A percentile compares a stretch with the other conserved stretches of the same genome.
phyloP scores from a whole-genome alignment of 2,329 filamentous ascomycete genomes.

The Harringtonia aguacate region DNA sequence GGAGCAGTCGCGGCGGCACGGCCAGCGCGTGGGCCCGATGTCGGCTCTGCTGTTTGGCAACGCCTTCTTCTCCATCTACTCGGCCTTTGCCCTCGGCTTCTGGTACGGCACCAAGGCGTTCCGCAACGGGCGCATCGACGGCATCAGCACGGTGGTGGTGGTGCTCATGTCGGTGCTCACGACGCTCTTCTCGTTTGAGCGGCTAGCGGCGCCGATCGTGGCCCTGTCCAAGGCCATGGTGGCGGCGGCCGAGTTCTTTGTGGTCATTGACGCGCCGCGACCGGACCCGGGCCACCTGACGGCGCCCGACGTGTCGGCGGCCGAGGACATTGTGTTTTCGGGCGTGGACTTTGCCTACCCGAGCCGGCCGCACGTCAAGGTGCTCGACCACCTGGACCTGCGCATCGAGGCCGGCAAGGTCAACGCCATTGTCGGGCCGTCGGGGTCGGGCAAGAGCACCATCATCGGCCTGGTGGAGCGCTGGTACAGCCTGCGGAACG shows the following conservation, averaged over 20 bases:
- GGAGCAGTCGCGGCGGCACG: constrained; percentile 39
- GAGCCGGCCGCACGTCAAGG: constrained; percentile 49
- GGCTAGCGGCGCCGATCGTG: constrained; percentile 47
- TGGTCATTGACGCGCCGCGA: constrained; percentile 37
- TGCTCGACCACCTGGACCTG: constrained; percentile 49
- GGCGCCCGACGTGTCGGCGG: constrained; percentile 37
- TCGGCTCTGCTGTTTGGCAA: constrained; percentile 41
- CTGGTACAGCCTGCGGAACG: constrained; percentile 35
- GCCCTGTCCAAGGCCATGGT: constrained; percentile 46
- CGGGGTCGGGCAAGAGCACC: constrained; percentile 65
- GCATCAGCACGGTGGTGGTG: constrained; percentile 43
- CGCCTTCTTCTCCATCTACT: constrained; percentile 43
- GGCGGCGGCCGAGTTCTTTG: constrained; percentile 47
- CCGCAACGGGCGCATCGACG: constrained; percentile 32
- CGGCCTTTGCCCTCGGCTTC: constrained; percentile 46
- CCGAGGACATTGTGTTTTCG: constrained; percentile 47
- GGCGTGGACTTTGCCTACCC: constrained; percentile 67
- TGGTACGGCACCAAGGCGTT: constrained; percentile 50
- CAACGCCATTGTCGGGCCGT: constrained; percentile 64
- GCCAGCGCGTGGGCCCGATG: constrained; percentile 37
- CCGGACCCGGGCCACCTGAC: constrained; percentile 28
- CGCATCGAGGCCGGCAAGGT: constrained; percentile 52
- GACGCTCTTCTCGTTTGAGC: constrained; percentile 44
- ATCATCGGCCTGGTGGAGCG: constrained; percentile 60
- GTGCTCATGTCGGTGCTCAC: constrained; percentile 50